A percentile compares a stretch with the other conserved stretches of the same genome.
Conservation (phyloP, 1,284 basidiomycete species). For the Fistulinella staudtii region DNA sequence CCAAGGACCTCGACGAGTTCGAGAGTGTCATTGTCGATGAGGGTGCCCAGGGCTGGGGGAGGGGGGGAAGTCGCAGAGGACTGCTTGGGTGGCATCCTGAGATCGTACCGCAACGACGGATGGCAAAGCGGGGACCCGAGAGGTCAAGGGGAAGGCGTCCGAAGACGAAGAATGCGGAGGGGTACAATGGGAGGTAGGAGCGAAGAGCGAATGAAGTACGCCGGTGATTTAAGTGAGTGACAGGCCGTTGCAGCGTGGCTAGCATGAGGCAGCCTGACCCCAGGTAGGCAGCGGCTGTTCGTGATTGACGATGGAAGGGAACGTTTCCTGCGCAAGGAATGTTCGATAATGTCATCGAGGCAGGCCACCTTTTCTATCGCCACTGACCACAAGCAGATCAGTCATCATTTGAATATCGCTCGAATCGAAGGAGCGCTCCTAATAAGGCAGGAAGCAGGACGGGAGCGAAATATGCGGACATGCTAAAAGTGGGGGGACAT, state of each 20-base stretch:
- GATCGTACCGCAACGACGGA: conserved; percentile 16
- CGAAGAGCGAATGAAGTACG: conserved; percentile 29
- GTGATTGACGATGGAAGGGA: conserved; percentile 34
- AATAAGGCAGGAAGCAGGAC: conserved; percentile 22
- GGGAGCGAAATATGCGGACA: conserved; percentile 5
- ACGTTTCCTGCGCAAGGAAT: conserved; percentile 26
- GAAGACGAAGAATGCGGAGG: conserved; percentile 20
- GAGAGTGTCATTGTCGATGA: conserved; percentile 79
- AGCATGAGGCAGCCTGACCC: conserved; percentile 51
- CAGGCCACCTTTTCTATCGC: conserved; percentile 31
- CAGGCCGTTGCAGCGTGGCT: conserved; percentile 50
- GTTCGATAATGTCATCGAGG: conserved; percentile 27
- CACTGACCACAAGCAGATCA: conserved; percentile 22
- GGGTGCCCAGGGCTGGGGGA: conserved; percentile 68
- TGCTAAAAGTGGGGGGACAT: too few relatives aligned
- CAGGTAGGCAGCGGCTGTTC: conserved; percentile 28
- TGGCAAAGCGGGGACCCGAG: conserved; percentile 18
- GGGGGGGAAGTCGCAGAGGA: conserved; percentile 44
- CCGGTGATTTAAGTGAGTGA: conserved; percentile 45
- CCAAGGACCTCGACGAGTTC: conserved; percentile 90
- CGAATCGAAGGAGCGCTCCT: conserved; percentile 21
- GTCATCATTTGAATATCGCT: conserved; percentile 35
- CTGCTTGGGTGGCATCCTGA: conserved; percentile 44
- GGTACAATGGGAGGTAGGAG: conserved; percentile 24
- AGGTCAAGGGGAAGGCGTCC: conserved; percentile 27